phyloP scores from a whole-genome alignment of 1,284 basidiomycete genomes.

The Dichomitus squalens region DNA sequence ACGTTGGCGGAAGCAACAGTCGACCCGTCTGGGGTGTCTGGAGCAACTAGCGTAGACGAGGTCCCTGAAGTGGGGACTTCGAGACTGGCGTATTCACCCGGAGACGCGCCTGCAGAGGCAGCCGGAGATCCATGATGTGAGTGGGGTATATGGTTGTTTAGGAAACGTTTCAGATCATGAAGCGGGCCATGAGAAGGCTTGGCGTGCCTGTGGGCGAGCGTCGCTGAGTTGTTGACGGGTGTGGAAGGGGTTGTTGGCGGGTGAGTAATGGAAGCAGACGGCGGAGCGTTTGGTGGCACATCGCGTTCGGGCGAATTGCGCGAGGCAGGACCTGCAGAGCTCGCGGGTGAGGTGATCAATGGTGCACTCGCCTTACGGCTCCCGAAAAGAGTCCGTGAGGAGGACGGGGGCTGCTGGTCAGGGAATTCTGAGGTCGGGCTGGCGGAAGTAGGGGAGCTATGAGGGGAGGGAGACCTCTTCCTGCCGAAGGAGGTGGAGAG shows the following conservation, averaged over 20 bases:
- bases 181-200: constrained; percentile 66
- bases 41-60: constrained; percentile 20
- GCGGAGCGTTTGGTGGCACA: constrained; percentile 7
- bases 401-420: constrained; percentile 15
- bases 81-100: constrained; percentile 38
- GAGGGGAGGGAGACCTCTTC: constrained; percentile 31
- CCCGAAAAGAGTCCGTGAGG: constrained; percentile 27
- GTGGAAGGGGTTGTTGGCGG: constrained; percentile 15
- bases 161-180: constrained; percentile 89
- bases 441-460: constrained; percentile 15
- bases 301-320: constrained; percentile 27
- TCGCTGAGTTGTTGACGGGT: too few species aligned
- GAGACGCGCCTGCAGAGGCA: constrained; percentile 34
- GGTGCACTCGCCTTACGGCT: constrained; percentile 27
- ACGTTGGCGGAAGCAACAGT: constrained; percentile 21
- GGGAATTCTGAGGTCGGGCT: constrained; percentile 15
- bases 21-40: constrained; percentile 19
- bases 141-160: constrained; percentile 86
- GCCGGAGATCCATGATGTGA: constrained; percentile 27
- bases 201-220: constrained; percentile 23
- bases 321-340: constrained; percentile 25
- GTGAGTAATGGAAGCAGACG: constrained; percentile 9
- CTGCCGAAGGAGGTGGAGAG: constrained; percentile 30
- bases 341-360: constrained; percentile 21
- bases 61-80: constrained; percentile 33